A percentile compares a stretch with the other conserved stretches of the same genome.
Conservation (phyloP, 352 stramenopile genomes). For the Pythium brachiatum region DNA sequence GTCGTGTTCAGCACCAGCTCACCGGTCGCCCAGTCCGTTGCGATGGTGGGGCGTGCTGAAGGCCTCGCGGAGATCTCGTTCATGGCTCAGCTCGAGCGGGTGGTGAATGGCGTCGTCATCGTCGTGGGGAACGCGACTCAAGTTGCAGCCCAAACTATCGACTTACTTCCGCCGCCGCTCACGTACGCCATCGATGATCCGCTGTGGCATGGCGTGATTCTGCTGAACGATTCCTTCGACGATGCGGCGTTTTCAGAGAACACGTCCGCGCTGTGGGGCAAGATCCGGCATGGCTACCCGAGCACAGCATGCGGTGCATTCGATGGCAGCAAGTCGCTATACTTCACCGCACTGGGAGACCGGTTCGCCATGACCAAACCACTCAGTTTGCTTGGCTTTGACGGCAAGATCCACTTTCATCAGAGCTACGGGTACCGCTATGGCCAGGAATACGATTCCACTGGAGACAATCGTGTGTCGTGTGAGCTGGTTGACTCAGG, state of each 20-base stretch:
- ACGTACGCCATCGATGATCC: slow-evolving; percentile 34
- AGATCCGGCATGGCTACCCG: slow-evolving; percentile 52
- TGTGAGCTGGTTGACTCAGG: slow-evolving; percentile 47
- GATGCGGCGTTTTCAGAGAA: slow-evolving; percentile 11
- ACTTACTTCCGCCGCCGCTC: slow-evolving; percentile 36
- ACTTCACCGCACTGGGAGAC: slow-evolving; percentile 62
- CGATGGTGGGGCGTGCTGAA: slow-evolving; percentile 15
- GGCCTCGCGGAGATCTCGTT: slow-evolving; percentile 39
- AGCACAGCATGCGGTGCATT: slow-evolving; percentile 47
- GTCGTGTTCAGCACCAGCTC: slow-evolving; percentile 10
- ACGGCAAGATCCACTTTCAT: slow-evolving; percentile 61
- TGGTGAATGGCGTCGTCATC: not conserved
- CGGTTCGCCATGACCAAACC: slow-evolving; percentile 44
- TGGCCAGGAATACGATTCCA: slow-evolving; percentile 42
- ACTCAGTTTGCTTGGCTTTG: slow-evolving; percentile 47
- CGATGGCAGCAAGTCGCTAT: slow-evolving; percentile 44
- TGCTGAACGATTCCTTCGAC: slow-evolving; percentile 68
- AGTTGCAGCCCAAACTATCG: slow-evolving; percentile 26
- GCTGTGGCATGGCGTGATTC: slow-evolving; percentile 43
- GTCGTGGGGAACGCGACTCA: slow-evolving; percentile 1
- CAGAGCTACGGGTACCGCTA: slow-evolving; percentile 52
- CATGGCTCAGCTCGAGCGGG: slow-evolving; percentile 16
- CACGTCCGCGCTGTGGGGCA: slow-evolving; percentile 45
- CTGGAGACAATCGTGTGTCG: slow-evolving; percentile 55
- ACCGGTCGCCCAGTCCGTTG: slow-evolving; percentile 5